Percentiles rank a stretch among this genome's conserved stretches.
phyloP scores from a whole-genome alignment of 345 rosid genomes.

The Isatis tinctoria region DNA sequence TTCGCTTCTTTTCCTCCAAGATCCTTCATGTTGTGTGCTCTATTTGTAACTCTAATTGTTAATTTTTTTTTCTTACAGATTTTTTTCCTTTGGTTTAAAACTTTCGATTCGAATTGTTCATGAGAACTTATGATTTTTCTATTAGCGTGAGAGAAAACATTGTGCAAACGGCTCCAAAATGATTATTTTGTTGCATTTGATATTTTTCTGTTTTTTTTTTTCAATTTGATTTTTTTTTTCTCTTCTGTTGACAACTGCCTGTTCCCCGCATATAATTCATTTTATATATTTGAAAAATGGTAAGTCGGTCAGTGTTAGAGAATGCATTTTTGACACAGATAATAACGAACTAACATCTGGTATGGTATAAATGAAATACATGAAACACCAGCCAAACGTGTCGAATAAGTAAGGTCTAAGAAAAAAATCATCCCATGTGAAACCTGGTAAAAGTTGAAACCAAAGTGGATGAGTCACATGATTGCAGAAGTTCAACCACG shows the following conservation, averaged over 20 bases:
- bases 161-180: conserved; percentile 12
- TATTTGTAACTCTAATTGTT: conserved; percentile 35
- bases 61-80: conserved; percentile 1
- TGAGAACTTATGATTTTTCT: conserved; percentile 14
- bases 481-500: too few relatives aligned
- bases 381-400: too few relatives aligned
- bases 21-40: conserved; percentile 33
- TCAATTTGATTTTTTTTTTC: background rate
- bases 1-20: background rate
- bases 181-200: conserved; percentile 11
- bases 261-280: background rate
- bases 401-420: background rate
- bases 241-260: background rate
- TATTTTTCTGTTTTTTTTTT: background rate
- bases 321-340: background rate
- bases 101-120: conserved; percentile 20
- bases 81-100: background rate
- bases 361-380: background rate
- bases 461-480: too few relatives aligned
- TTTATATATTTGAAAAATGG: background rate
- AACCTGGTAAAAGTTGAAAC: too few relatives aligned
- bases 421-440: background rate
- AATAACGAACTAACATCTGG: background rate
- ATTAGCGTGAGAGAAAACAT: conserved; percentile 26
- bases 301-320: background rate